Base-by-base conservation (phyloP, 177 flowering plant genomes). In the Telopea speciosissima region DNA sequence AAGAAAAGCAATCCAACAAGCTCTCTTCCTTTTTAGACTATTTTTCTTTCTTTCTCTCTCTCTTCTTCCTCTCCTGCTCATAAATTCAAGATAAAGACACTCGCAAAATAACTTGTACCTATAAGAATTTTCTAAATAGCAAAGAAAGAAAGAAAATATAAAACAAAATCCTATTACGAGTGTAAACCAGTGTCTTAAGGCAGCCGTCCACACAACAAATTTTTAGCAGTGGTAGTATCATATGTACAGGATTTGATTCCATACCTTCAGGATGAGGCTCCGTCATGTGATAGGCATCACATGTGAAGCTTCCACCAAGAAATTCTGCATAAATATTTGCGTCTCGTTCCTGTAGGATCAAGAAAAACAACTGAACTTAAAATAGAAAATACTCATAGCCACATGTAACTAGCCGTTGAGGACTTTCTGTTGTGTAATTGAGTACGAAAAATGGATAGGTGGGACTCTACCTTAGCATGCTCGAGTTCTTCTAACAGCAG, bases 211-310 rank as follows among this genome's bases (percentile, higher is more conserved):
- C 31, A 28, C 31, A 28, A 28, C 5, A 33, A 33, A 33, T 33
- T 33, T 33, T 33, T 33, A 33, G 40, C 40, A 33, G 8, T 3
- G 40, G 40, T 33, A 33, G 40, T 33, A 33, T 33, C 40, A 33
- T 33, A 33, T 3, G 40, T 8, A 33, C 8, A 33, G 40, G 40
- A 33, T 3, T 33, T 16, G 61, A 56, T n/a, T 28, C 13, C 69
- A 52, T 85, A 94, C 98, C 97, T 67, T 94, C 86, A 24, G 97
- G 98, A 70, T 80, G 97, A 71, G 97, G 97, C 79, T 91, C 96
- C 60, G 97, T 93, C 93, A 91, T 86, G 88, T 96, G 99, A 84
- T 96, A 96, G 60, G 97, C 97, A 87, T 94, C 98, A 80, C 81
- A 88, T 26, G 93, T 88, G 81, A 90, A 85, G 82, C 96, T 89